A percentile compares a stretch with the other conserved stretches of the same genome.
Evolutionary conservation across 2,329 filamentous ascomycete species (phyloP).

Genomic region (Sclerotinia glacialis): DNA sequence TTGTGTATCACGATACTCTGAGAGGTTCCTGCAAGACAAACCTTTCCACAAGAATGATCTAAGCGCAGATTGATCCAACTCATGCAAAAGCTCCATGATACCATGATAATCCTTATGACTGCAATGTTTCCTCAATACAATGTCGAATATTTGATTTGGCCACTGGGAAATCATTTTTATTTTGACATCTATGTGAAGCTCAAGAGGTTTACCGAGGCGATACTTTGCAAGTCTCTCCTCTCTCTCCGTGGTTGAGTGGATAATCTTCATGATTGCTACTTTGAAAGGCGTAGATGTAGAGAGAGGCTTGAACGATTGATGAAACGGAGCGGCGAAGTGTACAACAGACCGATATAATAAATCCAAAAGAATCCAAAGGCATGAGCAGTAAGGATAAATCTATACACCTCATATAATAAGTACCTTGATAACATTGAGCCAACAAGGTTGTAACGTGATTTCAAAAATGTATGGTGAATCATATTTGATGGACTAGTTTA

Average conservation of each 20-base stretch:
- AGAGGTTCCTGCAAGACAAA: constrained; percentile 10
- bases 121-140: neutral
- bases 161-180: constrained; percentile 14
- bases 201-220: neutral
- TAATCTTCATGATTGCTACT: constrained; percentile 9
- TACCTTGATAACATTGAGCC: constrained; percentile 10
- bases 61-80: neutral
- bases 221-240: neutral
- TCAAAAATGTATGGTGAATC: neutral
- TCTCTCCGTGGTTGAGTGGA: neutral
- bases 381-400: neutral
- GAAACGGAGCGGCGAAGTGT: neutral
- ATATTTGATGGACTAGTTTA: neutral
- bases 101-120: constrained; percentile 9
- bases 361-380: neutral
- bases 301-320: too few relatives aligned
- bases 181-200: neutral
- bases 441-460: constrained; percentile 15
- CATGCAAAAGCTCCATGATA: constrained; percentile 4
- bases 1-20: constrained; percentile 4
- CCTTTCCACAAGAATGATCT: neutral
- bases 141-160: constrained; percentile 2
- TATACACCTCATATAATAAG: neutral
- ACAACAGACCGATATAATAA: neutral
- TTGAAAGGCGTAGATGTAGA: neutral